These are phyloP conservation scores for Lactarius sanguifluus DNA, from an alignment of 768 basidiomycete species.

Conservation along the genomic window DNA sequence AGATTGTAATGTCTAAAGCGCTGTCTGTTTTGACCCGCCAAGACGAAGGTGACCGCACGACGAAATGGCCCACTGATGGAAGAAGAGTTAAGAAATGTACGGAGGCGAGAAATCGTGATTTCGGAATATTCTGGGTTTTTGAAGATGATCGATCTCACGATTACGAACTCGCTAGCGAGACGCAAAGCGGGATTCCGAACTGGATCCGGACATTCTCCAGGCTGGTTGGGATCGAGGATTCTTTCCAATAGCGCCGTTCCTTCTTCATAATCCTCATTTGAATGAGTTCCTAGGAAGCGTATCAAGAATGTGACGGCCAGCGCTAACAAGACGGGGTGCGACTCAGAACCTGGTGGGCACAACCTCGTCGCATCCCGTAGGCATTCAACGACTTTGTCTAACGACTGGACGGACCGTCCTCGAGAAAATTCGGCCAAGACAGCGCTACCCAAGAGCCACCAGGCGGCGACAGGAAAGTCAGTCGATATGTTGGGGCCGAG, in stretches of 20 bases:
- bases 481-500: background rate
- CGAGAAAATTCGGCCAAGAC: background rate
- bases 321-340: background rate
- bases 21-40: background rate
- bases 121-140: conserved; percentile 9
- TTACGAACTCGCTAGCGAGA: background rate
- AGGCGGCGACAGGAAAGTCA: background rate
- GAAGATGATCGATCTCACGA: background rate
- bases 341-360: background rate
- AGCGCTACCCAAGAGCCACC: background rate
- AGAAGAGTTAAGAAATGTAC: background rate
- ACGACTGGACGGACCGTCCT: background rate
- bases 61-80: too few species aligned
- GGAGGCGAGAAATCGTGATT: background rate
- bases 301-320: rapidly evolving
- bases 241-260: background rate
- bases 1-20: background rate
- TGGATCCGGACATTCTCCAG: background rate
- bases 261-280: conserved; percentile 16
- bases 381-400: background rate
- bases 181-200: background rate
- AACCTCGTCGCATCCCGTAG: background rate
- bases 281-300: background rate
- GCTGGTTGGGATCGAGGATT: background rate
- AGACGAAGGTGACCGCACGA: too few species aligned